phyloP scores from a whole-genome alignment of 345 rosid genomes.

The Arabidopsis arenosa region DNA sequence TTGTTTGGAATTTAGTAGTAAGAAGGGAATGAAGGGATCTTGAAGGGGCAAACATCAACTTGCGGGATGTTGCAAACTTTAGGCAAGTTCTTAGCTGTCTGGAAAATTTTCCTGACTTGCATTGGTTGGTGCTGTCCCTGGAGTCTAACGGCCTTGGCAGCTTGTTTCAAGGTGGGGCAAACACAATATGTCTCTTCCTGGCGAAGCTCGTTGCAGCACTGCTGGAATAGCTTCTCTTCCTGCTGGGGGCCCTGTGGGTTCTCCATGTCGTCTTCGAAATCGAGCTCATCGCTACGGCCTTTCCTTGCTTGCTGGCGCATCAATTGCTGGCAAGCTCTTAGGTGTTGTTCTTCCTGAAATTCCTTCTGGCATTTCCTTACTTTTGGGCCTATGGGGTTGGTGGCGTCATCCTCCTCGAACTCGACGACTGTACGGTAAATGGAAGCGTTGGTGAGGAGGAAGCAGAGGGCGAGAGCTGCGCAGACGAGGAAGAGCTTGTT shows the following conservation, averaged over 20 bases:
- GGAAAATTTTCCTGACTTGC: not conserved
- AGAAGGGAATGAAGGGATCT: slow-evolving; percentile 17
- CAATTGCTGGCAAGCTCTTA: slow-evolving; percentile 10
- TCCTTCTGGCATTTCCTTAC: not conserved
- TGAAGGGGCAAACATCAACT: slow-evolving; percentile 34
- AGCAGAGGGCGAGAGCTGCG: slow-evolving; percentile 25
- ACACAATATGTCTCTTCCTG: not conserved
- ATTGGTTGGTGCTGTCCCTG: slow-evolving; percentile 4
- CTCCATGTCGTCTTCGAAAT: slow-evolving; percentile 19
- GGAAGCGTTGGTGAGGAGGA: slow-evolving; percentile 39
- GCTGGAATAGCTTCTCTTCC: not conserved
- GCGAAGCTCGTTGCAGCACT: slow-evolving; percentile 29
- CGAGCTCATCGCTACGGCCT: slow-evolving; percentile 11
- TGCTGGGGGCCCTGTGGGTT: not conserved
- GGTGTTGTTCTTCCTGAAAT: slow-evolving; percentile 18
- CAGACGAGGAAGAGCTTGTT: slow-evolving; percentile 22
- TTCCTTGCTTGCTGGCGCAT: not conserved
- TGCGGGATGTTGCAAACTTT: slow-evolving; percentile 3
- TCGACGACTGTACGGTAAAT: slow-evolving; percentile 33
- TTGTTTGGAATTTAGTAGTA: slow-evolving; percentile 24
- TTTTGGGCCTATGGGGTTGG: slow-evolving; percentile 3
- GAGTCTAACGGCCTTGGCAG: not conserved
- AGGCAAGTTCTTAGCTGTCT: slow-evolving; percentile 34
- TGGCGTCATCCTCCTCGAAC: slow-evolving; percentile 24
- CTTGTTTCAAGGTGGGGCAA: slow-evolving; percentile 20